phyloP scores from a whole-genome alignment of 2,329 filamentous ascomycete genomes.

The Emericellopsis cladophorae region DNA sequence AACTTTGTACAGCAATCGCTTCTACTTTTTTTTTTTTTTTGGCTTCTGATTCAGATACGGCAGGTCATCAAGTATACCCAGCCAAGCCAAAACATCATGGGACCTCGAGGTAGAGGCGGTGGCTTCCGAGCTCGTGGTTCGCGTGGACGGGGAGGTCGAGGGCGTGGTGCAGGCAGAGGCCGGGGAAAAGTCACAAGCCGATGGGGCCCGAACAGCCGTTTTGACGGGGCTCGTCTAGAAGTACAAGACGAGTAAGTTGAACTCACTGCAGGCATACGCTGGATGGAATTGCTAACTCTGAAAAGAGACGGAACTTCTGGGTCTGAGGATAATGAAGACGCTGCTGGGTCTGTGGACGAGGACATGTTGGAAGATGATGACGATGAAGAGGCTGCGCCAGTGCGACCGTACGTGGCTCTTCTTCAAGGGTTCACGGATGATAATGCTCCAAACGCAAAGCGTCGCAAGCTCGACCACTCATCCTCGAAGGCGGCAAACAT shows the following conservation, averaged over 20 bases:
- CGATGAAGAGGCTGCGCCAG: conserved; percentile 26
- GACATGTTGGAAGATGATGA: conserved; percentile 16
- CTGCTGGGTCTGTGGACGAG: conserved; percentile 4
- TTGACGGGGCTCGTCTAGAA: conserved; percentile 20
- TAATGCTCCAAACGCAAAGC: conserved; percentile 34
- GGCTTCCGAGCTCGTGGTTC: conserved; percentile 17
- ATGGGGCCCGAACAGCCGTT: conserved; percentile 22
- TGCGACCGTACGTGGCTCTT: conserved; percentile 42
- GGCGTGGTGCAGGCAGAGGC: conserved; percentile 10
- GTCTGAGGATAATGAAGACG: conserved; percentile 6
- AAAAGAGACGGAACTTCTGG: background rate
- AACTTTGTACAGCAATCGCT: too few relatives aligned
- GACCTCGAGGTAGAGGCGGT: conserved; percentile 19
- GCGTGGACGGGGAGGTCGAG: conserved; percentile 12
- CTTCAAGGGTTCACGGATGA: conserved; percentile 37
- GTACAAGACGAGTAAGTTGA: conserved; percentile 21
- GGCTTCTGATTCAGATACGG: too few relatives aligned
- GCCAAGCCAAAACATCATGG: conserved; percentile 14
- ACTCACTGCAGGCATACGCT: background rate
- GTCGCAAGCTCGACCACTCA: conserved; percentile 37
- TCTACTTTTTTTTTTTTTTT: too few relatives aligned
- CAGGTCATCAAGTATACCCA: too few relatives aligned
- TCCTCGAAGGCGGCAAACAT: background rate
- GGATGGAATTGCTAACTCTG: conserved; percentile 1
- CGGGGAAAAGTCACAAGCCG: conserved; percentile 18